A percentile compares a stretch with the other conserved stretches of the same genome.
Evolutionary conservation across 129 eudicot species (phyloP).

Genomic region (Flaveria bidentis): DNA sequence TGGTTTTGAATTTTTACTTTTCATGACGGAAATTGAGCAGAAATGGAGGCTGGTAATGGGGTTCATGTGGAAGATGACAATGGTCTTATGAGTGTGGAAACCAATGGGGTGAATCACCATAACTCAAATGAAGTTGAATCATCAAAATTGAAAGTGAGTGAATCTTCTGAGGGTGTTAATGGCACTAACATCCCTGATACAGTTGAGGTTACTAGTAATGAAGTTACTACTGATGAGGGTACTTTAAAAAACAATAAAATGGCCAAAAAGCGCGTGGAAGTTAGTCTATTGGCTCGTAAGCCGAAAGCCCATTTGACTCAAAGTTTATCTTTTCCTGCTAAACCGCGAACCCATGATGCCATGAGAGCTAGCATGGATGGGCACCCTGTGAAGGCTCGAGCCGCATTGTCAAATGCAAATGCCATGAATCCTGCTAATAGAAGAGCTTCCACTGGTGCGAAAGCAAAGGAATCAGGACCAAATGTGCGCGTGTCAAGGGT

Average conservation of each 20-base stretch:
- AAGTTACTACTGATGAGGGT: conserved; percentile 25
- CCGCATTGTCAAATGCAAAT: conserved; percentile 39
- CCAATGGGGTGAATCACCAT: conserved; percentile 29
- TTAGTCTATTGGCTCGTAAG: conserved; percentile 36
- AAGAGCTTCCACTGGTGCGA: conserved; percentile 45
- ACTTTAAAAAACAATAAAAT: conserved; percentile 45
- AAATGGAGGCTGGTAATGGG: conserved; percentile 75
- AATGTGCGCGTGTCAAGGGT: conserved; percentile 51
- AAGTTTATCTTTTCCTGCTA: conserved; percentile 75
- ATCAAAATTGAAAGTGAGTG: conserved; percentile 34
- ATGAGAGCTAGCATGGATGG: conserved; percentile 67
- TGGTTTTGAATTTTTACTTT: conserved; percentile 17
- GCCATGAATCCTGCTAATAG: conserved; percentile 40
- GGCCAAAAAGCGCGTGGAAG: conserved; percentile 40
- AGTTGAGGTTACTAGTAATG: conserved; percentile 28
- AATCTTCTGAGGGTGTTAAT: conserved; percentile 38
- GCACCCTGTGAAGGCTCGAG: conserved; percentile 44
- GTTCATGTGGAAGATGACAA: conserved; percentile 51
- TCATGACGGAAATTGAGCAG: not conserved
- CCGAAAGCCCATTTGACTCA: conserved; percentile 50
- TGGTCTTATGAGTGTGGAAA: conserved; percentile 36
- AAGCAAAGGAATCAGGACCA: conserved; percentile 45
- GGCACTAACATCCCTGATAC: conserved; percentile 36
- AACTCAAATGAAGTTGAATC: conserved; percentile 31
- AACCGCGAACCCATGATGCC: conserved; percentile 37